phyloP scores from a whole-genome alignment of 2,329 filamentous ascomycete species.

The Aspergillus alliaceus region DNA sequence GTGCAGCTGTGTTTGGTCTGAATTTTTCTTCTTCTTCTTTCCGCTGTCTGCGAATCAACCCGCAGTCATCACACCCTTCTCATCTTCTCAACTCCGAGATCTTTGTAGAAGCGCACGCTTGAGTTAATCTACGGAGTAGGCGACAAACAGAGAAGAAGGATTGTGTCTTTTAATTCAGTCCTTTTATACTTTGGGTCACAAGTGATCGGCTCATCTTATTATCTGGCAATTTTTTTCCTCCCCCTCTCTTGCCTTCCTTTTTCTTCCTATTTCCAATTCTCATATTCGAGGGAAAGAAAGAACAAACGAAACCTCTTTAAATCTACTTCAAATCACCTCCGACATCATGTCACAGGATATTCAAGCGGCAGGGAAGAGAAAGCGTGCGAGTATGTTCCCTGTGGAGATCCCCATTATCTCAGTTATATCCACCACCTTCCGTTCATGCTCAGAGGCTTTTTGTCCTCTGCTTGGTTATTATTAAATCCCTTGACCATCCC shows the following conservation, averaged over 20 bases:
- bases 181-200: neutral
- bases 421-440: neutral
- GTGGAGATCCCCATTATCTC: neutral
- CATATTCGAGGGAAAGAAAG: neutral
- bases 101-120: neutral
- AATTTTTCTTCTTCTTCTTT: neutral
- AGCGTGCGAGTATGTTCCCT: slow-evolving; percentile 38
- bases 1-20: too few species aligned
- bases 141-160: neutral
- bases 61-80: neutral
- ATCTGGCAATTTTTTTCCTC: too few species aligned
- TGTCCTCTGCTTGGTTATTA: neutral
- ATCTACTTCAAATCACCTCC: neutral
- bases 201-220: too few species aligned
- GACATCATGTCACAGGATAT: slow-evolving; percentile 34
- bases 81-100: neutral
- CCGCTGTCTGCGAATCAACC: neutral
- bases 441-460: neutral
- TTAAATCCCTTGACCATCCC: slow-evolving; percentile 1
- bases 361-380: slow-evolving; percentile 38
- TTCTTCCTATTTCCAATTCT: neutral
- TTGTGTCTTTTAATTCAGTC: neutral
- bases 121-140: neutral
- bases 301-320: neutral
- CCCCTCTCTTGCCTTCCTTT: neutral